Conservation (phyloP, 2,329 filamentous ascomycete genomes). For the Plenodomus biglobosus region DNA sequence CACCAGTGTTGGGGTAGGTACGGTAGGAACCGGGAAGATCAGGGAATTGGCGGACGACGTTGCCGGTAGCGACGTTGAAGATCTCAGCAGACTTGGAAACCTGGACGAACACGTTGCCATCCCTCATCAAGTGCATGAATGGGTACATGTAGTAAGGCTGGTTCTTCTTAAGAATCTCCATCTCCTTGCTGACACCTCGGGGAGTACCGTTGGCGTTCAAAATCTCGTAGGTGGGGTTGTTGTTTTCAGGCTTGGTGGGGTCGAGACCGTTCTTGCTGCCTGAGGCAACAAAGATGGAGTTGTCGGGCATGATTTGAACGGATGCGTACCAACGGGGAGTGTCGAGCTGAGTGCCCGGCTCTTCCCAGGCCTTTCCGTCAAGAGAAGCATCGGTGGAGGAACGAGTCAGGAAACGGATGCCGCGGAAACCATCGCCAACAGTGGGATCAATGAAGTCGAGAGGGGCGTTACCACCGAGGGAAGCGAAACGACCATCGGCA, state of each 20-base stretch:
- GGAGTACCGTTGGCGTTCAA: constrained; percentile 54
- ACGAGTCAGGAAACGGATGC: constrained; percentile 57
- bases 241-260: constrained; percentile 57
- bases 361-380: constrained; percentile 56
- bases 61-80: constrained; percentile 54
- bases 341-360: constrained; percentile 58
- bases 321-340: constrained; percentile 63
- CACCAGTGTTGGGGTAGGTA: constrained; percentile 63
- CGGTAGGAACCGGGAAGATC: constrained; percentile 59
- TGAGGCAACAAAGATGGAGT: constrained; percentile 61
- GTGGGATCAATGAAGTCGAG: constrained; percentile 59
- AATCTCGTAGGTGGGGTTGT: constrained; percentile 66
- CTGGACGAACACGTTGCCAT: constrained; percentile 61
- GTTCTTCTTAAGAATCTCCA: constrained; percentile 59
- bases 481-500: constrained; percentile 57
- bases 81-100: constrained; percentile 58
- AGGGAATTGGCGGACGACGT: constrained; percentile 51
- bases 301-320: constrained; percentile 60
- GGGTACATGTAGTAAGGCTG: constrained; percentile 68
- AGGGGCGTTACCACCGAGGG: constrained; percentile 61
- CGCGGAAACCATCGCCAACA: constrained; percentile 61
- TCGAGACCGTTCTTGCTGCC: constrained; percentile 62
- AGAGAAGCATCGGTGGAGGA: constrained; percentile 48
- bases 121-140: constrained; percentile 60
- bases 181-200: constrained; percentile 50